Evolutionary conservation across 176 grass and related monocot genomes (phyloP), one percentile per base, ranked within the genome.

Genomic region (Ampelocalamus luodianensis): DNA sequence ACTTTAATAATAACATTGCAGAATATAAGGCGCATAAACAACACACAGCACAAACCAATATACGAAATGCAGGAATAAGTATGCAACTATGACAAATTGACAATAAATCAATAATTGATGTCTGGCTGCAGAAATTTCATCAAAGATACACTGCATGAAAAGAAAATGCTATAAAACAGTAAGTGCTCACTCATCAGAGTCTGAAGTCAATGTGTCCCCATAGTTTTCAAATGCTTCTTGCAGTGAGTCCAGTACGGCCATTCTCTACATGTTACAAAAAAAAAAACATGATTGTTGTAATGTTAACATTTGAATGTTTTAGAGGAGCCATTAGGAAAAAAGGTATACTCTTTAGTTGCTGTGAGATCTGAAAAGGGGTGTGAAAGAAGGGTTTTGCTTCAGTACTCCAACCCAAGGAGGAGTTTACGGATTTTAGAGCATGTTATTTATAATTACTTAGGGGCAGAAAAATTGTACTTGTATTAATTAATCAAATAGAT

Each of bases 171-270:
- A 64, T 43, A 72, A 29, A 73, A 73, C 27, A 40, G 49, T 46
- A 36, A 85, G 37, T 79, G 68, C 92, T 92, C 87, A 94, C 92
- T 83, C 87, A 76, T 85, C 65, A 74, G 64, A 85, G 42, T 93
- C 89, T 63, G 75, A 49, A 83, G 85, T 38, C 53, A 79, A 71
- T 61, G 83, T 60, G 12, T 93, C 93, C 46, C 27, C 74, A n/a
- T 60, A 86, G 68, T 82, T 86, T 16, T 88, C 87, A 83, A 93
- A 82, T 60, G 77, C 89, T 82, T 88, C 91, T 59, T 87, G 63
- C 58, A 98, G 60, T 53, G 91, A 92, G 82, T 97, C 91, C 82
- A 88, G 71, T 29, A 95, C 39, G 22, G 89, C 88, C 88, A 88
- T 36, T 73, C 87, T 93, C 95, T 98, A 62, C 36, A 39, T 39